Conservation (phyloP, 106 monocot species). For the Alisma plantagoaquatica region DNA sequence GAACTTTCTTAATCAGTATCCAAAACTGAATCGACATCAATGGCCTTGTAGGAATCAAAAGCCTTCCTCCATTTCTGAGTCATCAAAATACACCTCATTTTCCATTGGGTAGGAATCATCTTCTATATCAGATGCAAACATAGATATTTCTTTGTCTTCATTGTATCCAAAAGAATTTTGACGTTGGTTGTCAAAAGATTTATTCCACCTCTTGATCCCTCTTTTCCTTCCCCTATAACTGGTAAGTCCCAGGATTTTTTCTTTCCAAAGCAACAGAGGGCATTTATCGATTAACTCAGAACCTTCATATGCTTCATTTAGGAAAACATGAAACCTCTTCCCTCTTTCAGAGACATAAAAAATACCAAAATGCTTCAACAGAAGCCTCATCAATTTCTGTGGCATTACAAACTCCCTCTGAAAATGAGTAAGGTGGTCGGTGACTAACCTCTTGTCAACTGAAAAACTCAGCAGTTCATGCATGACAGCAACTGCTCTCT, state of each 20-base stretch:
- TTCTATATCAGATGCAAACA: slow-evolving; percentile 30
- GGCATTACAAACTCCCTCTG: slow-evolving; percentile 80
- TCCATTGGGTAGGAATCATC: slow-evolving; percentile 16
- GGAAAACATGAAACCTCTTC: slow-evolving; percentile 67
- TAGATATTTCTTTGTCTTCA: slow-evolving; percentile 1
- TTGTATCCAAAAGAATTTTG: slow-evolving; percentile 15
- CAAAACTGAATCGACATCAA: slow-evolving; percentile 2
- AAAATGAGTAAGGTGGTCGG: slow-evolving; percentile 85
- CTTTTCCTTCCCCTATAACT: slow-evolving; percentile 73
- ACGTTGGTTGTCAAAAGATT: slow-evolving; percentile 26
- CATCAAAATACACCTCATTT: slow-evolving; percentile 22
- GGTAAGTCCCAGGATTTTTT: slow-evolving; percentile 58
- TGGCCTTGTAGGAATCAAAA: slow-evolving; percentile 17
- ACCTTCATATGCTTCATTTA: slow-evolving; percentile 78
- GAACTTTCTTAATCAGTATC: no score
- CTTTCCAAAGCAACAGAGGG: slow-evolving; percentile 82
- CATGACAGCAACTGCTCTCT: slow-evolving; percentile 77
- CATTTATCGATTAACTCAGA: slow-evolving; percentile 63
- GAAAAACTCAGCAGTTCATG: slow-evolving; percentile 93
- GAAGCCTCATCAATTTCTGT: slow-evolving; percentile 87
- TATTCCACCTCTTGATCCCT: slow-evolving; percentile 30
- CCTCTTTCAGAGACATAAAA: slow-evolving; percentile 95
- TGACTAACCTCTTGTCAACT: slow-evolving; percentile 82
- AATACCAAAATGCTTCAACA: slow-evolving; percentile 81
- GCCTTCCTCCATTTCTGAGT: slow-evolving; percentile 55